Evolutionary conservation across 2,329 filamentous ascomycete species (phyloP).

Genomic region (Herpotrichia juniperi): DNA sequence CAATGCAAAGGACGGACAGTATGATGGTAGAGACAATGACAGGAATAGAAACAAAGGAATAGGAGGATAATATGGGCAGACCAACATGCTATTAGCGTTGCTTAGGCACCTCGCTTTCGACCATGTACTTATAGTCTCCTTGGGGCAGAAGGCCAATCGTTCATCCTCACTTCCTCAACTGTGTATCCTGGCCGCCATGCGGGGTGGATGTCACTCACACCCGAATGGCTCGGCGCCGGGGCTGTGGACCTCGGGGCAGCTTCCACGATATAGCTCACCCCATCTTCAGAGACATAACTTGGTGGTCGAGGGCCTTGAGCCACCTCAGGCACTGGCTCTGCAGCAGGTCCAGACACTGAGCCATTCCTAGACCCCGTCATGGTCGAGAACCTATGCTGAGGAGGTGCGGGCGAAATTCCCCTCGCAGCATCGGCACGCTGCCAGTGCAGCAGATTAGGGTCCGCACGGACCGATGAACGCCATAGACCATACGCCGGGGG

Average conservation of each 20-base stretch:
- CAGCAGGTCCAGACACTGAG: conserved; percentile 6
- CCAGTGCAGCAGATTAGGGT: conserved; percentile 84
- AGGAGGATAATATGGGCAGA: neutral
- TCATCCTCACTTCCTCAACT: neutral
- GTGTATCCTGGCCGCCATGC: conserved; percentile 39
- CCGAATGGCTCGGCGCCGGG: conserved; percentile 24
- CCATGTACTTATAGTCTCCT: neutral
- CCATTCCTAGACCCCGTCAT: conserved; percentile 9
- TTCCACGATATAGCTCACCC: conserved; percentile 73
- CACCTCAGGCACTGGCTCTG: conserved; percentile 4
- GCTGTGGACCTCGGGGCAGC: conserved; percentile 54
- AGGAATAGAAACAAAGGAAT: neutral
- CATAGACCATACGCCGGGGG: conserved; percentile 88
- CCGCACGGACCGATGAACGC: conserved; percentile 80
- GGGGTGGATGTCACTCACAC: conserved; percentile 43
- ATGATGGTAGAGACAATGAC: neutral
- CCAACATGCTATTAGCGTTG: neutral
- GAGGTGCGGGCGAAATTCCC: conserved; percentile 5
- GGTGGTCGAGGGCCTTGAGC: conserved; percentile 63
- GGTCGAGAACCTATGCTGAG: neutral
- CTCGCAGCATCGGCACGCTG: conserved; percentile 58
- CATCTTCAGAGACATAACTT: conserved; percentile 78
- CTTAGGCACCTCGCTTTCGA: no score
- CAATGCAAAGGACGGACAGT: conserved; percentile 1
- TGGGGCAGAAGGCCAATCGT: neutral